phyloP scores from a whole-genome alignment of 768 basidiomycete genomes.

The Mrakia blollopis region DNA sequence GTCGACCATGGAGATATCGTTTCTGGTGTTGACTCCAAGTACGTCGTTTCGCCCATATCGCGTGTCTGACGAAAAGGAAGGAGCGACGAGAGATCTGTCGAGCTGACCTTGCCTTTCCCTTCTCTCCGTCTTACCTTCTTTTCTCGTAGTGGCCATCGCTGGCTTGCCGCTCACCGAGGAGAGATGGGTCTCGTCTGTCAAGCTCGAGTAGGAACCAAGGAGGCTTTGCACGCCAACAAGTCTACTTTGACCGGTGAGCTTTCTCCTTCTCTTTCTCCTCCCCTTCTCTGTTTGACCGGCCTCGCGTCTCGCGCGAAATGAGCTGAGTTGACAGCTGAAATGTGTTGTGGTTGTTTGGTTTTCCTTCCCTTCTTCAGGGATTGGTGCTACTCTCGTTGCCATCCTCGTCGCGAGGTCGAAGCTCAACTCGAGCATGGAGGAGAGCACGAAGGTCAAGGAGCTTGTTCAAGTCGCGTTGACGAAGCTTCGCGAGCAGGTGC shows the following conservation, averaged over 20 bases:
- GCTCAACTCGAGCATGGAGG: constrained; percentile 54
- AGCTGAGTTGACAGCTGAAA: too few species aligned
- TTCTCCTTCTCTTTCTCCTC: constrained; percentile 20
- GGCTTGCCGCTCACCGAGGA: constrained; percentile 67
- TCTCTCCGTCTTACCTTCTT: neutral
- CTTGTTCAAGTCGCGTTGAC: constrained; percentile 76
- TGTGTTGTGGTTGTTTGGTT: too few species aligned
- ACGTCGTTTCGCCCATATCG: constrained; percentile 43
- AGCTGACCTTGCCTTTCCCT: neutral
- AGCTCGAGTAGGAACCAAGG: constrained; percentile 60
- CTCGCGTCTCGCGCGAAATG: too few species aligned
- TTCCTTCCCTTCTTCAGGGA: constrained; percentile 33
- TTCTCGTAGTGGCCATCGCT: constrained; percentile 64
- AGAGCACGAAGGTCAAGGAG: constrained; percentile 62
- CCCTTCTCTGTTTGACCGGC: constrained; percentile 35
- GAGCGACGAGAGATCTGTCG: neutral
- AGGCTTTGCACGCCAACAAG: constrained; percentile 66
- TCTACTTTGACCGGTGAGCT: constrained; percentile 58
- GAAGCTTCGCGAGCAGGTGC: constrained; percentile 54
- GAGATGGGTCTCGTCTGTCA: constrained; percentile 64
- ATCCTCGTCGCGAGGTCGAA: constrained; percentile 46
- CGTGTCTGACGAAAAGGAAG: neutral
- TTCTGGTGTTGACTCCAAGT: constrained; percentile 62
- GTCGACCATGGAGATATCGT: constrained; percentile 68
- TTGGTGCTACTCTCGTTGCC: constrained; percentile 41